Conservation (phyloP, 108 stramenopile genomes). For the Mayamaea pseudoterrestris region DNA sequence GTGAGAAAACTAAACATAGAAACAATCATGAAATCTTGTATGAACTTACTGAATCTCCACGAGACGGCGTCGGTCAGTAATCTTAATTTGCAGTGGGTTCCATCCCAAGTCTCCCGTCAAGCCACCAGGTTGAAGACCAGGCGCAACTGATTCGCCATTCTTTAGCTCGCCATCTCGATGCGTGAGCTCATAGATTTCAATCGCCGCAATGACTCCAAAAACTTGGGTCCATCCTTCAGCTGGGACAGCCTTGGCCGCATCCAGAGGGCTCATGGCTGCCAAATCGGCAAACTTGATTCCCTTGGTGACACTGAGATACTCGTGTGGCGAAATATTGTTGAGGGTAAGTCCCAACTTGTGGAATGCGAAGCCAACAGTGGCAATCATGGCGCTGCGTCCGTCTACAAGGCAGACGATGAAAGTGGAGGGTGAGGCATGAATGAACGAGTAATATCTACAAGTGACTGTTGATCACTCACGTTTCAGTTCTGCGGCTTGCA, state of each 20-base stretch:
- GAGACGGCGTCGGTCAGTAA: conserved; percentile 29
- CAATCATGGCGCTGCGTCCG: conserved; percentile 60
- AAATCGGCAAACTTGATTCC: conserved; percentile 47
- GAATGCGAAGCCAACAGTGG: conserved; percentile 43
- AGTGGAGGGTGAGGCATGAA: too few species aligned
- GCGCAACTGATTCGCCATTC: conserved; percentile 29
- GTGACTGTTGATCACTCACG: too few species aligned
- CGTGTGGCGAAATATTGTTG: conserved; percentile 50
- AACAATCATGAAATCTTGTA: too few species aligned
- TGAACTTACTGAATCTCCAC: conserved; percentile 46
- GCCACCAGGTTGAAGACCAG: conserved; percentile 42
- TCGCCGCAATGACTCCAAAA: conserved; percentile 36
- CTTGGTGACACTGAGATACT: conserved; percentile 35
- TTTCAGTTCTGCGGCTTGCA: conserved; percentile 58
- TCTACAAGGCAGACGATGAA: too few species aligned
- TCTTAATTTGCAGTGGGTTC: conserved; percentile 38
- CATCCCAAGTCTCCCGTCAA: conserved; percentile 47
- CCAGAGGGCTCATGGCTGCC: conserved; percentile 43
- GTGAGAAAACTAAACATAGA: too few species aligned
- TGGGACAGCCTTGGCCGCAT: conserved; percentile 42
- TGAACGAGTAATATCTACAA: too few species aligned
- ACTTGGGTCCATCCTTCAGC: conserved; percentile 40
- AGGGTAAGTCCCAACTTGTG: conserved; percentile 46
- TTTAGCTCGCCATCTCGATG: conserved; percentile 39
- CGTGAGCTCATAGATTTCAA: conserved; percentile 52